phyloP scores from a whole-genome alignment of 2,329 filamentous ascomycete genomes.

The Fusarium beomiforme region DNA sequence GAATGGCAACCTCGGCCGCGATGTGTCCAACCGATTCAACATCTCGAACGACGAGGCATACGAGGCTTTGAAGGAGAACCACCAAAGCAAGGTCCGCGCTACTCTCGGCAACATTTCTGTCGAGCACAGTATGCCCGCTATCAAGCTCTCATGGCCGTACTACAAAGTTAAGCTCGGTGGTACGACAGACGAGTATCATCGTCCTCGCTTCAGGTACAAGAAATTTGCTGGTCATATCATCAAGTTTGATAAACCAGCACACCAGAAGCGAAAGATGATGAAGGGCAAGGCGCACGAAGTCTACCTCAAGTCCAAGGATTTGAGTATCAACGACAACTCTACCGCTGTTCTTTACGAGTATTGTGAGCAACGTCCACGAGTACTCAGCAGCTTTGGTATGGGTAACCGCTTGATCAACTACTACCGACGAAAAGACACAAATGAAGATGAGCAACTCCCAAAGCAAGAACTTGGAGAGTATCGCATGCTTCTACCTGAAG shows the following conservation, averaged over 20 bases:
- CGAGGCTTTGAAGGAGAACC: conserved; percentile 94
- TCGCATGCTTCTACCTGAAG: conserved; percentile 87
- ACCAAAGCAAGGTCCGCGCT: conserved; percentile 93
- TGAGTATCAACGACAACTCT: conserved; percentile 90
- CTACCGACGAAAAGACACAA: conserved; percentile 81
- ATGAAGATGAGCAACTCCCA: conserved; percentile 78
- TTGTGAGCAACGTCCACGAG: conserved; percentile 90
- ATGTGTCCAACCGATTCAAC: conserved; percentile 87
- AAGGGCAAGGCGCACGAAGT: conserved; percentile 83
- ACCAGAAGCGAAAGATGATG: conserved; percentile 82
- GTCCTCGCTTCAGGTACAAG: conserved; percentile 79
- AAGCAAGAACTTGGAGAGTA: conserved; percentile 90
- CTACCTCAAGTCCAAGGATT: conserved; percentile 81
- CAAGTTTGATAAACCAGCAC: conserved; percentile 75
- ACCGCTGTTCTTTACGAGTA: conserved; percentile 92
- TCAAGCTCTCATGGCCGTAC: conserved; percentile 94
- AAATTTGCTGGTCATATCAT: conserved; percentile 73
- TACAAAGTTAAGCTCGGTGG: conserved; percentile 86
- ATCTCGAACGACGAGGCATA: conserved; percentile 97
- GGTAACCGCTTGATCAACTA: conserved; percentile 96
- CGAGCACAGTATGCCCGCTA: conserved; percentile 91
- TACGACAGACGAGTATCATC: conserved; percentile 83
- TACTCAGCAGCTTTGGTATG: conserved; percentile 97
- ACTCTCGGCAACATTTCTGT: conserved; percentile 92
- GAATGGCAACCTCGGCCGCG: conserved; percentile 75